Conservation (phyloP, 2,329 filamentous ascomycete genomes). For the Verticillium isaacii region DNA sequence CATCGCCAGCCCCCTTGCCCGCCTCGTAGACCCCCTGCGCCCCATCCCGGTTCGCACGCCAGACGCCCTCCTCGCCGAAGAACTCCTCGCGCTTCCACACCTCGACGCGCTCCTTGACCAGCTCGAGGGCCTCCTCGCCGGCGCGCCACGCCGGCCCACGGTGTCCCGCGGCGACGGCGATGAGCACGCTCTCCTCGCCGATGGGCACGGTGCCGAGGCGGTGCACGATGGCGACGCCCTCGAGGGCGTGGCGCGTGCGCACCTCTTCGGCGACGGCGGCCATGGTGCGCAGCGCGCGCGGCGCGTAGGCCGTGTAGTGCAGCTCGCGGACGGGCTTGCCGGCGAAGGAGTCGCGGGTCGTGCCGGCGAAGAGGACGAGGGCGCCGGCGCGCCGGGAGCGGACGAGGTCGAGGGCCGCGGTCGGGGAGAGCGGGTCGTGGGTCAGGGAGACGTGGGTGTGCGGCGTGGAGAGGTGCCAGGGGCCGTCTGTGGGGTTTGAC, state of each 20-base stretch:
- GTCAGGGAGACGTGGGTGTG: slow-evolving; percentile 61
- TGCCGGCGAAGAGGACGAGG: slow-evolving; percentile 73
- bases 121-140: slow-evolving; percentile 84
- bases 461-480: slow-evolving; percentile 6
- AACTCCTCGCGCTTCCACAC: slow-evolving; percentile 96
- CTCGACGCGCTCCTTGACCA: slow-evolving; percentile 82
- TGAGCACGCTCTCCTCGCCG: slow-evolving; percentile 88
- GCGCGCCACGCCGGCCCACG: slow-evolving; percentile 80
- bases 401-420: slow-evolving; percentile 58
- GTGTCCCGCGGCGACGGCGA: slow-evolving; percentile 81
- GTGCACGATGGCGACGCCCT: slow-evolving; percentile 76
- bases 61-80: slow-evolving; percentile 69
- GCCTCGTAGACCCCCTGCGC: background rate
- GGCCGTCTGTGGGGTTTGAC: background rate
- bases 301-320: slow-evolving; percentile 69
- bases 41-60: slow-evolving; percentile 84
- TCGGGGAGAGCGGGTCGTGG: slow-evolving; percentile 51
- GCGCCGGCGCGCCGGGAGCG: slow-evolving; percentile 70
- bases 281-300: slow-evolving; percentile 66
- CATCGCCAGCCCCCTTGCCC: background rate
- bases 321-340: slow-evolving; percentile 69
- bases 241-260: slow-evolving; percentile 56
- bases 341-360: slow-evolving; percentile 71
- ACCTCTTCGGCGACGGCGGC: slow-evolving; percentile 51
- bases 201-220: slow-evolving; percentile 81